A percentile compares a stretch with the other conserved stretches of the same genome.
These are phyloP conservation scores for Phytophthora syringae DNA, from an alignment of 352 stramenopile species.

Conservation along the genomic window DNA sequence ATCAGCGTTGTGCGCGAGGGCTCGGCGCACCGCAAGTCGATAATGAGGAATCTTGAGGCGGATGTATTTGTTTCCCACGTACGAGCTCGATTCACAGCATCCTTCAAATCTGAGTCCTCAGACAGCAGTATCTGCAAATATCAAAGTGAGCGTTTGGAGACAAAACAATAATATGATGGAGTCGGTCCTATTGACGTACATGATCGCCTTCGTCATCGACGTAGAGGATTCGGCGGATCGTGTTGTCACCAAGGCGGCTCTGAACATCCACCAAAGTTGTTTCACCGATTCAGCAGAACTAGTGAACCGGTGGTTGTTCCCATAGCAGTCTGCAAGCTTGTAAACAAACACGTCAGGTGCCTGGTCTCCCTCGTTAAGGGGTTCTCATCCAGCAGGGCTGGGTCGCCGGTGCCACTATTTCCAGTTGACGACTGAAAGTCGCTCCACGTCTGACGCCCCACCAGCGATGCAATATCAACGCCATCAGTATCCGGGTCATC, in stretches of 20 bases:
- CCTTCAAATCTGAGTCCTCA: conserved; percentile 80
- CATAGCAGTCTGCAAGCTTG: conserved; percentile 84
- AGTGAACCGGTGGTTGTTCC: conserved; percentile 87
- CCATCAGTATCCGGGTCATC: conserved; percentile 37
- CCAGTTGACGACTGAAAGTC: conserved; percentile 50
- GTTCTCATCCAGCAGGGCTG: conserved; percentile 33
- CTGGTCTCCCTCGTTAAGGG: conserved; percentile 35
- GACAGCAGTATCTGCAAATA: conserved; percentile 71
- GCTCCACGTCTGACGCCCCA: conserved; percentile 51
- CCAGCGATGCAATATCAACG: conserved; percentile 38
- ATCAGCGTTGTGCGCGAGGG: conserved; percentile 52
- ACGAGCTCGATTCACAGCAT: conserved; percentile 76
- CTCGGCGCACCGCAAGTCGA: conserved; percentile 50
- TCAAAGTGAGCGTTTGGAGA: conserved; percentile 5
- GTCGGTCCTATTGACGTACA: conserved; percentile 37
- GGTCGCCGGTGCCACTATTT: conserved; percentile 35
- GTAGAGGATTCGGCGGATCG: conserved; percentile 80
- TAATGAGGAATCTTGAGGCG: conserved; percentile 70
- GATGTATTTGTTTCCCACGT: conserved; percentile 88
- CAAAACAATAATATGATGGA: too few species aligned
- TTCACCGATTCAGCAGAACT: conserved; percentile 80
- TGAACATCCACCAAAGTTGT: conserved; percentile 77
- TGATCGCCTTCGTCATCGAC: conserved; percentile 87
- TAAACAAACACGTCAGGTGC: conserved; percentile 74
- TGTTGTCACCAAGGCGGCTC: conserved; percentile 74